phyloP scores from a whole-genome alignment of 2,329 filamentous ascomycete species.

The Parastagonospora nodorum region DNA sequence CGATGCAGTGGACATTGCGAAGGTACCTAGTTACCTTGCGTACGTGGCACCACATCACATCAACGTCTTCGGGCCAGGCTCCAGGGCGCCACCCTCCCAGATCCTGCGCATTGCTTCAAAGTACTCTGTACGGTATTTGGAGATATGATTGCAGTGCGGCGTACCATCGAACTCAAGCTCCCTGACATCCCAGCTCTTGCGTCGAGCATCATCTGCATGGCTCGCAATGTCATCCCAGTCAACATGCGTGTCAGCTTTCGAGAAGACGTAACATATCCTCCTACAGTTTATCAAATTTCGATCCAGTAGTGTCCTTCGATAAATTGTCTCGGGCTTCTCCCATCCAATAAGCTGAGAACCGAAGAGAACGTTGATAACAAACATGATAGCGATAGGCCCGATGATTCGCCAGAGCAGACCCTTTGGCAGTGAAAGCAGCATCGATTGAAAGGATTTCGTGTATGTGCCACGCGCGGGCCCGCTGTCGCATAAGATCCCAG shows the following conservation, averaged over 20 bases:
- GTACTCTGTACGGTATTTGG: too few relatives aligned
- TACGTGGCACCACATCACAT: too few relatives aligned
- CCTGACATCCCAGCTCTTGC: slow-evolving; percentile 54
- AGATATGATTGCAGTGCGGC: slow-evolving; percentile 60
- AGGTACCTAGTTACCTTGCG: too few relatives aligned
- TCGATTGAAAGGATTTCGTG: slow-evolving; percentile 21
- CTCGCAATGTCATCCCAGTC: slow-evolving; percentile 57
- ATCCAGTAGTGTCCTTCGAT: slow-evolving; percentile 6
- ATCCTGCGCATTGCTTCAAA: too few relatives aligned
- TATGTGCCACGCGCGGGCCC: slow-evolving; percentile 7
- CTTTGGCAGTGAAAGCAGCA: slow-evolving; percentile 9
- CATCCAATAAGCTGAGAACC: slow-evolving; percentile 2
- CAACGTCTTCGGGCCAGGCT: too few relatives aligned
- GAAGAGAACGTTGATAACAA: too few relatives aligned
- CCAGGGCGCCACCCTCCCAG: too few relatives aligned
- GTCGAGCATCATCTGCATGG: slow-evolving; percentile 53
- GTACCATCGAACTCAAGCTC: slow-evolving; percentile 59
- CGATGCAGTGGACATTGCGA: too few relatives aligned
- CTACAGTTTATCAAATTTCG: slow-evolving; percentile 3
- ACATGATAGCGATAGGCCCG: too few relatives aligned
- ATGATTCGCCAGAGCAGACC: neutral
- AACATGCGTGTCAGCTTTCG: slow-evolving; percentile 60
- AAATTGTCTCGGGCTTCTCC: slow-evolving; percentile 8
- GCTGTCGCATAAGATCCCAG: slow-evolving; percentile 12
- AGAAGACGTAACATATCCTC: slow-evolving; percentile 64